Evolutionary conservation across 1,139 yeast genomes (phyloP).

Genomic region (Zhuliangozyma blackwelliae): DNA sequence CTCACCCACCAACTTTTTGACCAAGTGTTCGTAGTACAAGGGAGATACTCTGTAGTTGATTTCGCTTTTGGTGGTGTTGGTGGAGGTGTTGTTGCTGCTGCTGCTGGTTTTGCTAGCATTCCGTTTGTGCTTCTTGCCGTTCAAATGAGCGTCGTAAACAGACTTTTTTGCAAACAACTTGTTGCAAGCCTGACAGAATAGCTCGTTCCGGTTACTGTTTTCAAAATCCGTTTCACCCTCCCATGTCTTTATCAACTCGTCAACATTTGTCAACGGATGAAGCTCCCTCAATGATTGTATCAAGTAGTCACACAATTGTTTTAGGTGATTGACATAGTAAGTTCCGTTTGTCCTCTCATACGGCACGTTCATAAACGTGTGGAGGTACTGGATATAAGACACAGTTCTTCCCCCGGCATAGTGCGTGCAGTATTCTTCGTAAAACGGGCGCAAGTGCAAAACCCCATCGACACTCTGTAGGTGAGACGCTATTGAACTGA

Average conservation of each 20-base stretch:
- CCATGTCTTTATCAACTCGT: constrained; percentile 26
- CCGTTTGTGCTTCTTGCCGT: constrained; percentile 73
- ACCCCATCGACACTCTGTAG: constrained; percentile 20
- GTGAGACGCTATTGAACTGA: constrained; percentile 49
- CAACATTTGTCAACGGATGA: constrained; percentile 48
- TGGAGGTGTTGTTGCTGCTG: neutral
- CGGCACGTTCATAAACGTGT: constrained; percentile 39
- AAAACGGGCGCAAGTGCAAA: constrained; percentile 52
- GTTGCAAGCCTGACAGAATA: constrained; percentile 61
- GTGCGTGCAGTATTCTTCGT: constrained; percentile 43
- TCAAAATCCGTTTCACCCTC: constrained; percentile 26
- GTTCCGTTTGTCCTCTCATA: constrained; percentile 15
- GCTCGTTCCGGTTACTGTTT: constrained; percentile 22
- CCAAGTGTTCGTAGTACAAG: constrained; percentile 26
- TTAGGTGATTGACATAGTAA: constrained; percentile 42
- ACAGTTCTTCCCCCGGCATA: constrained; percentile 26
- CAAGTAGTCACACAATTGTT: constrained; percentile 43
- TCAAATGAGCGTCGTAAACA: constrained; percentile 65
- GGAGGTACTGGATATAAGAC: constrained; percentile 51
- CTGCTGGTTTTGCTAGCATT: constrained; percentile 19
- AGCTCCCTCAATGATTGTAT: constrained; percentile 39
- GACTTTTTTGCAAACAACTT: constrained; percentile 60
- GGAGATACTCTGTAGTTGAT: neutral
- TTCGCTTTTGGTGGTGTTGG: neutral
- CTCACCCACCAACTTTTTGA: constrained; percentile 27